phyloP scores from a whole-genome alignment of 2,329 filamentous ascomycete species.

The Lasiodiplodia citricola region DNA sequence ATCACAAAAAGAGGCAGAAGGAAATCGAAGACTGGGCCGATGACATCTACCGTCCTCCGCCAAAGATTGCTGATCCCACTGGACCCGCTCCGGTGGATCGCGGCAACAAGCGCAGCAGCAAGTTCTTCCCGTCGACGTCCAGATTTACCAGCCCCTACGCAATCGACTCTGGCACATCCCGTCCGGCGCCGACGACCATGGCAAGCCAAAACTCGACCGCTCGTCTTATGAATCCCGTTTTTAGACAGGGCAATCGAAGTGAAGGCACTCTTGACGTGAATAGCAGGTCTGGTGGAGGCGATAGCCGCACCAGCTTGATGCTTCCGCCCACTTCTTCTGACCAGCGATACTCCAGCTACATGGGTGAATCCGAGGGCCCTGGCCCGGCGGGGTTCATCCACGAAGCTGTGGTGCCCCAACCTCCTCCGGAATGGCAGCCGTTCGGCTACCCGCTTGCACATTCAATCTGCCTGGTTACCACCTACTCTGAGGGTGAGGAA shows the following conservation, averaged over 20 bases:
- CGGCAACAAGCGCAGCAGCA: slow-evolving; percentile 78
- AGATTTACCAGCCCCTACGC: slow-evolving; percentile 92
- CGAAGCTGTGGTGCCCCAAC: slow-evolving; percentile 92
- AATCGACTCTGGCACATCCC: slow-evolving; percentile 63
- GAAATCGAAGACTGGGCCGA: slow-evolving; percentile 99
- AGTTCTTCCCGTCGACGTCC: slow-evolving; percentile 89
- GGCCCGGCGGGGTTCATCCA: slow-evolving; percentile 96
- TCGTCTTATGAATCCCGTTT: slow-evolving; percentile 75
- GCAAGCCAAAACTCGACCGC: slow-evolving; percentile 82
- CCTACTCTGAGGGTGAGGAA: slow-evolving; percentile 93
- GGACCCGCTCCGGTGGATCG: slow-evolving; percentile 65
- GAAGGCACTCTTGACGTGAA: slow-evolving; percentile 57
- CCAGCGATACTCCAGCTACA: slow-evolving; percentile 58
- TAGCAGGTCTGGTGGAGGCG: slow-evolving; percentile 35
- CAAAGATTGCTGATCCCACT: slow-evolving; percentile 75
- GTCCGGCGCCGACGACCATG: slow-evolving; percentile 84
- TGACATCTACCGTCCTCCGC: slow-evolving; percentile 92
- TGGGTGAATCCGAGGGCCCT: slow-evolving; percentile 69
- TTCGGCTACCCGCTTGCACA: slow-evolving; percentile 96
- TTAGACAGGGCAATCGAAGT: slow-evolving; percentile 65
- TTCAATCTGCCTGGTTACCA: slow-evolving; percentile 91
- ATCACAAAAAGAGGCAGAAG: slow-evolving; percentile 82
- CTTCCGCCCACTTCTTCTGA: slow-evolving; percentile 48
- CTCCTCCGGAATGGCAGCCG: slow-evolving; percentile 94
- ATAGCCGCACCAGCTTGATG: slow-evolving; percentile 51